A percentile compares a stretch with the other conserved stretches of the same genome.
Conservation (phyloP, 768 basidiomycete genomes). For the Russula emetica region DNA sequence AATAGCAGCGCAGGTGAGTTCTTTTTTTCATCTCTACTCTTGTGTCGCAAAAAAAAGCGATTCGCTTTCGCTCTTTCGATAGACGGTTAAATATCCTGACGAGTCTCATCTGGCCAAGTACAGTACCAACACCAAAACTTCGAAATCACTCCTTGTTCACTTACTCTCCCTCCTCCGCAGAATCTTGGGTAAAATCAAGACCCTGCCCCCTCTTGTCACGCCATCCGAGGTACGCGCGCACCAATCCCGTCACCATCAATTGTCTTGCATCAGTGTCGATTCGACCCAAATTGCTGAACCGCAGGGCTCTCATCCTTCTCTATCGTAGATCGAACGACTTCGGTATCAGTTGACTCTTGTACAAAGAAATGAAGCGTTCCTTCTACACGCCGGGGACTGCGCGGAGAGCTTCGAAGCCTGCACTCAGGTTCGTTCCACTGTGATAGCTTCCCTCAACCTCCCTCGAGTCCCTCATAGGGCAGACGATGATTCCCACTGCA, state of each 20-base stretch:
- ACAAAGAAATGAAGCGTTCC: conserved; percentile 83
- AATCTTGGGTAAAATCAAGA: conserved; percentile 70
- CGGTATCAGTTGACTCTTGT: conserved; percentile 75
- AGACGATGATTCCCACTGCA: conserved; percentile 31
- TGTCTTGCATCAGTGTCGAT: not conserved
- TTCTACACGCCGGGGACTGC: conserved; percentile 96
- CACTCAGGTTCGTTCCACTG: conserved; percentile 57
- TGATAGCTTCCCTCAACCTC: not conserved
- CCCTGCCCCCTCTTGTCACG: conserved; percentile 86
- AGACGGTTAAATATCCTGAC: conserved; percentile 42
- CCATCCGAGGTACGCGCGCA: conserved; percentile 70
- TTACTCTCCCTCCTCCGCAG: conserved; percentile 36
- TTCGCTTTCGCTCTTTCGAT: not conserved
- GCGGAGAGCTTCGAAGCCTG: conserved; percentile 94
- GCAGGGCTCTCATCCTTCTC: not conserved
- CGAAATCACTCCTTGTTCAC: not conserved
- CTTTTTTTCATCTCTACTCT: not conserved
- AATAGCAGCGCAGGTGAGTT: conserved; percentile 64
- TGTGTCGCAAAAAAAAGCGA: not conserved
- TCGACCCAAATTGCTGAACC: conserved; percentile 1
- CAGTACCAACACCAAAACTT: not conserved
- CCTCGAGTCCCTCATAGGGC: not conserved
- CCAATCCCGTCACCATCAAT: not conserved
- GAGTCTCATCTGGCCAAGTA: conserved; percentile 34
- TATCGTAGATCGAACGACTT: conserved; percentile 68